phyloP scores from a whole-genome alignment of 108 stramenopile genomes.

The Aurantiochytrium sp. region DNA sequence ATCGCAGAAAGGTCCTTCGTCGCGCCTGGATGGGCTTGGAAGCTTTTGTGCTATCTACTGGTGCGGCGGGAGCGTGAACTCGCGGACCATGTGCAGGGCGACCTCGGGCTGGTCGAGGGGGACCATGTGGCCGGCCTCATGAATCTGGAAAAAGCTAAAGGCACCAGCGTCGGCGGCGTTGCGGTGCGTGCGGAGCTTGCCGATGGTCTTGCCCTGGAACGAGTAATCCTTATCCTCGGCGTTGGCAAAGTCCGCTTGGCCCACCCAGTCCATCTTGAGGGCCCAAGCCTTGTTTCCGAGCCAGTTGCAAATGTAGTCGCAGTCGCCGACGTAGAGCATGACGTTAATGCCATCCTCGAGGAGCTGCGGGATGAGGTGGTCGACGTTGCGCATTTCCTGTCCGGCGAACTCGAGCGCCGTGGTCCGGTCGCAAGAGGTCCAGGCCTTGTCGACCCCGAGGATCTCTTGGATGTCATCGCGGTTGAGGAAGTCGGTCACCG shows the following conservation, averaged over 20 bases:
- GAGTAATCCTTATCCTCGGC: constrained; percentile 38
- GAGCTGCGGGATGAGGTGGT: constrained; percentile 69
- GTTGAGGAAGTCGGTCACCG: constrained; percentile 77
- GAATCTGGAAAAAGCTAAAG: constrained; percentile 71
- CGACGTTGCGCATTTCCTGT: constrained; percentile 85
- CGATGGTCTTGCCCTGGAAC: constrained; percentile 53
- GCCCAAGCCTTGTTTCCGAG: constrained; percentile 92
- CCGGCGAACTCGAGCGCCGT: constrained; percentile 76
- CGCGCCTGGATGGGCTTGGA: no score
- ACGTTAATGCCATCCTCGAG: constrained; percentile 66
- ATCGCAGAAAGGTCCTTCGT: no score
- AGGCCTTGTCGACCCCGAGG: constrained; percentile 35
- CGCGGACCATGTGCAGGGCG: constrained; percentile 44
- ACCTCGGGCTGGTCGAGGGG: constrained; percentile 52
- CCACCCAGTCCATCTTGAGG: constrained; percentile 73
- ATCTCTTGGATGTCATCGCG: constrained; percentile 48
- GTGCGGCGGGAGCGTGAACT: constrained; percentile 35
- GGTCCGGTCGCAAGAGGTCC: constrained; percentile 52
- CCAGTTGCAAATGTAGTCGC: constrained; percentile 95
- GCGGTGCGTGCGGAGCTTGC: constrained; percentile 62
- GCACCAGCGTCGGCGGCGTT: constrained; percentile 41
- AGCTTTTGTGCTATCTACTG: no score
- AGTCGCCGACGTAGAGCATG: constrained; percentile 89
- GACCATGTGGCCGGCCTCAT: constrained; percentile 55
- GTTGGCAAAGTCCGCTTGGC: constrained; percentile 68